phyloP scores from a whole-genome alignment of 2,329 filamentous ascomycete species.

The Alternaria arborescens region DNA sequence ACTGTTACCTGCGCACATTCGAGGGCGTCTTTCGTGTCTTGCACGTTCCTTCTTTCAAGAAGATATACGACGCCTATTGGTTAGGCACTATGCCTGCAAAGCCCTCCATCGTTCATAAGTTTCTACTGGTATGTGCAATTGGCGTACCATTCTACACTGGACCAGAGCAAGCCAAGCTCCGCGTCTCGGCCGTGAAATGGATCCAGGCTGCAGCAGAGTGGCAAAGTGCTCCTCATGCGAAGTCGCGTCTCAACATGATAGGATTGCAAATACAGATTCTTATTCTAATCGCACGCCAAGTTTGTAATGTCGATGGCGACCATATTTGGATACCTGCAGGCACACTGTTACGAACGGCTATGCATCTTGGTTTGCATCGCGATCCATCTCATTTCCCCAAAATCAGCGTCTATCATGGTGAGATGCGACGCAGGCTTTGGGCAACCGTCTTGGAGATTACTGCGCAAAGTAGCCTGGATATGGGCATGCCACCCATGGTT shows the following conservation, averaged over 20 bases:
- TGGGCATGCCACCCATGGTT: constrained; percentile 50
- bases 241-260: constrained; percentile 61
- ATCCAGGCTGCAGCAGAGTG: constrained; percentile 65
- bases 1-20: constrained; percentile 59
- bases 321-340: constrained; percentile 52
- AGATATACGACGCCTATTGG: constrained; percentile 64
- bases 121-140: constrained; percentile 49
- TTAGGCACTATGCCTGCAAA: constrained; percentile 48
- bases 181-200: constrained; percentile 56
- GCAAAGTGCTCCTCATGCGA: constrained; percentile 62
- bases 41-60: constrained; percentile 61
- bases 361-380: constrained; percentile 54
- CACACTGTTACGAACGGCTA: constrained; percentile 49
- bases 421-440: constrained; percentile 51
- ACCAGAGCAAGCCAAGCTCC: constrained; percentile 55
- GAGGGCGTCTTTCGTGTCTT: constrained; percentile 61
- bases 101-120: constrained; percentile 61
- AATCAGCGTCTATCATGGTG: constrained; percentile 46
- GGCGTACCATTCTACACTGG: constrained; percentile 60
- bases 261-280: constrained; percentile 58
- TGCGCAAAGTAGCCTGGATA: constrained; percentile 49
- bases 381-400: constrained; percentile 50
- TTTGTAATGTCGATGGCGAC: constrained; percentile 46
- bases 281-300: constrained; percentile 49
- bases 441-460: constrained; percentile 48